Conservation (phyloP, 805 yeast genomes). For the Yarrowia divulgata region DNA sequence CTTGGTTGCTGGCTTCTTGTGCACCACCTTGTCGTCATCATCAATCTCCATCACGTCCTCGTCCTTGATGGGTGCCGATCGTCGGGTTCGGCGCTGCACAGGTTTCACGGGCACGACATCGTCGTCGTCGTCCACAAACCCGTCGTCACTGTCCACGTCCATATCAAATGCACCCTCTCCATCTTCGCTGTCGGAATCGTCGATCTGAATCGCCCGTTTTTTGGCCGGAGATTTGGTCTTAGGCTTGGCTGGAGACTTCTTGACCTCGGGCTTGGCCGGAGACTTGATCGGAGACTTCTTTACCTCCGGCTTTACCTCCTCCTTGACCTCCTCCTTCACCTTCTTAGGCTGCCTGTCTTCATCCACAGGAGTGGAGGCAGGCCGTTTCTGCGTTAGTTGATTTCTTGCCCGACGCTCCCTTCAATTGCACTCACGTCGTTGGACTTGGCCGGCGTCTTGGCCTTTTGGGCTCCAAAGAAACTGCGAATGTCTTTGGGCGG, state of each 20-base stretch:
- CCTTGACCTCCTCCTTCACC: slow-evolving; percentile 6
- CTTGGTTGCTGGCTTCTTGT: slow-evolving; percentile 1
- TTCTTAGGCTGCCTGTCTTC: background rate
- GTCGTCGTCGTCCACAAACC: slow-evolving; percentile 30
- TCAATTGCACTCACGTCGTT: slow-evolving; percentile 21
- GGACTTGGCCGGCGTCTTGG: slow-evolving; percentile 11
- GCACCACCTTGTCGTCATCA: slow-evolving; percentile 25
- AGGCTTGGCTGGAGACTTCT: background rate
- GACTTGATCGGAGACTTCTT: background rate
- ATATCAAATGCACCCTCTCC: background rate
- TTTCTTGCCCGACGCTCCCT: no score
- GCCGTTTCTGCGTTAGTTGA: slow-evolving; percentile 27
- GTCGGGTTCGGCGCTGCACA: slow-evolving; percentile 22
- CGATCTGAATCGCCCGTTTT: slow-evolving; percentile 8
- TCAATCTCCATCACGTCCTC: slow-evolving; percentile 28
- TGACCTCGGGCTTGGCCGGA: background rate
- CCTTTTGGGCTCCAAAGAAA: slow-evolving; percentile 31
- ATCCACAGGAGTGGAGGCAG: slow-evolving; percentile 12
- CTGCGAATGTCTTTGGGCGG: slow-evolving; percentile 38
- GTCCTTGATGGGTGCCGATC: slow-evolving; percentile 20
- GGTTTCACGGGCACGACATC: slow-evolving; percentile 17
- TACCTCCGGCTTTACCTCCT: background rate
- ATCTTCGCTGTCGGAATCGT: slow-evolving; percentile 16
- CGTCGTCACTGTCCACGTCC: slow-evolving; percentile 27
- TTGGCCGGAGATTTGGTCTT: slow-evolving; percentile 9